phyloP scores from a whole-genome alignment of 2,329 filamentous ascomycete genomes.

The Corynespora cassiicola region DNA sequence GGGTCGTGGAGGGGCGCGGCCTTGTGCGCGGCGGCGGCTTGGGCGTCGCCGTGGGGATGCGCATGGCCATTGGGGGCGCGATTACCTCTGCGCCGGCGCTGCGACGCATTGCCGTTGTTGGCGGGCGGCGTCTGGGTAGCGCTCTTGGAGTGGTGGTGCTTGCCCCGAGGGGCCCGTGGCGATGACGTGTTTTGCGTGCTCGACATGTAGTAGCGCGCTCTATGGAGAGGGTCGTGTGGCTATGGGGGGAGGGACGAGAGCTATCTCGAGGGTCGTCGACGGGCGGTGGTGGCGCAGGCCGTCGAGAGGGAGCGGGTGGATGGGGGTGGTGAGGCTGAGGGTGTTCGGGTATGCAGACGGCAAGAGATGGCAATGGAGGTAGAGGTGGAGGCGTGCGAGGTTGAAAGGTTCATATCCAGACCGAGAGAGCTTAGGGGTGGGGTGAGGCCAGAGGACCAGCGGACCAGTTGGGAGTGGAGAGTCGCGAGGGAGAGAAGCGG shows the following conservation, averaged over 20 bases:
- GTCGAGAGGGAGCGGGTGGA: conserved; percentile 19
- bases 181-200: conserved; percentile 38
- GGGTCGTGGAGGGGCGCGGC: conserved; percentile 13
- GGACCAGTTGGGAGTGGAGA: conserved; percentile 13
- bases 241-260: conserved; percentile 9
- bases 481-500: conserved; percentile 15
- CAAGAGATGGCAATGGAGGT: conserved; percentile 21
- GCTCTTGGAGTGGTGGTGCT: conserved; percentile 38
- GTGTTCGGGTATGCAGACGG: conserved; percentile 24
- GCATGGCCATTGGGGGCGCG: conserved; percentile 36
- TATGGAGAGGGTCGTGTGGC: conserved; percentile 2
- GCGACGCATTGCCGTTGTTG: conserved; percentile 30
- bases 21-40: conserved; percentile 12
- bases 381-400: conserved; percentile 24
- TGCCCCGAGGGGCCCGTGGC: conserved; percentile 39
- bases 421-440: conserved; percentile 26
- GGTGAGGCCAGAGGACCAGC: conserved; percentile 23
- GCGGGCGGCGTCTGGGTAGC: conserved; percentile 30
- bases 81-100: conserved; percentile 38
- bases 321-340: conserved; percentile 30
- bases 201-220: conserved; percentile 35
- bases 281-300: conserved; percentile 23
- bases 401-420: conserved; percentile 45
- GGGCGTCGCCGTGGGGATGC: conserved; percentile 23
- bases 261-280: conserved; percentile 36